Conservation (phyloP, 169 alveolate genomes). For the Amoebophrya sp. region DNA sequence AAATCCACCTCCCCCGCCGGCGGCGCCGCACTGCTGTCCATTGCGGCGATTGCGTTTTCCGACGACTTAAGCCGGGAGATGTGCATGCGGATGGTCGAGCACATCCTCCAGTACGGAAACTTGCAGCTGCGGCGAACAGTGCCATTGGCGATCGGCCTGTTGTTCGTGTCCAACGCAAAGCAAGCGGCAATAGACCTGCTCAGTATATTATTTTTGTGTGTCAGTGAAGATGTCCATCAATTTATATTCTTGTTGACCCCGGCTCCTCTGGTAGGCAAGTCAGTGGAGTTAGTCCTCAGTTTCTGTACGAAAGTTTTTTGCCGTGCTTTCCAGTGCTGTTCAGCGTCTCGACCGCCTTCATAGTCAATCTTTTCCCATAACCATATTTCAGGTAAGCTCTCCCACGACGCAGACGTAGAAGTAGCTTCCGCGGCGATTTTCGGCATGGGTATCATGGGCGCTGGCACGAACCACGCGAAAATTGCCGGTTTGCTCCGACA, state of each 20-base stretch:
- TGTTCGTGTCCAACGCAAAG: slow-evolving; percentile 87
- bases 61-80: slow-evolving; percentile 50
- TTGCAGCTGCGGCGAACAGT: slow-evolving; percentile 88
- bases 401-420: slow-evolving; percentile 87
- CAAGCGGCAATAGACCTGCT: slow-evolving; percentile 70
- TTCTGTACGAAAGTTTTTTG: no score
- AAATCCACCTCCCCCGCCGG: slow-evolving; percentile 31
- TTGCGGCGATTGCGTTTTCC: slow-evolving; percentile 48
- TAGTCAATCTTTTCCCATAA: no score
- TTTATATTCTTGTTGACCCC: no score
- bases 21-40: slow-evolving; percentile 42
- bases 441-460: slow-evolving; percentile 38
- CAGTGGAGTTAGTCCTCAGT: no score
- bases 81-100: slow-evolving; percentile 64
- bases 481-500: slow-evolving; percentile 85
- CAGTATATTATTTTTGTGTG: background rate
- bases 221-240: background rate
- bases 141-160: slow-evolving; percentile 93
- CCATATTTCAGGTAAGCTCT: slow-evolving; percentile 83
- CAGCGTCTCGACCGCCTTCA: no score
- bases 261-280: no score
- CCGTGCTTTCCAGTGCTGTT: no score
- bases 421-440: background rate
- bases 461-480: slow-evolving; percentile 84
- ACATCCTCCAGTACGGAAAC: slow-evolving; percentile 80